Conservation (phyloP, 352 stramenopile genomes). For the Phytophthora hybrid region DNA sequence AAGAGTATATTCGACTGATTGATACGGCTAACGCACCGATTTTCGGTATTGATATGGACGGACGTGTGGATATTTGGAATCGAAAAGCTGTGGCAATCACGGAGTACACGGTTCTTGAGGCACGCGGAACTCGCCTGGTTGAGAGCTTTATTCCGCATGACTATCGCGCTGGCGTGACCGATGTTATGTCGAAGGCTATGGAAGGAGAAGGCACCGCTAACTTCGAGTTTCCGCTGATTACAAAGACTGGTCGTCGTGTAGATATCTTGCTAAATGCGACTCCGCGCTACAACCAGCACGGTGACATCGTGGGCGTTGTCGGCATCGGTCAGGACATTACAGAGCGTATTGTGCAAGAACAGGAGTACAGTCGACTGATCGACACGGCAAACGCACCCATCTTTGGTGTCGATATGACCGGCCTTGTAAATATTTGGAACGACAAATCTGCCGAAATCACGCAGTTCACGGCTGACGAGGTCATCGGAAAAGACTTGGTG, state of each 20-base stretch:
- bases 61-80: slow-evolving; percentile 92
- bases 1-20: slow-evolving; percentile 89
- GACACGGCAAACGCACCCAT: slow-evolving; percentile 91
- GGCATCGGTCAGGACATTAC: slow-evolving; percentile 89
- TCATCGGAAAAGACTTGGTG: slow-evolving; percentile 90
- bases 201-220: slow-evolving; percentile 77
- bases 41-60: slow-evolving; percentile 89
- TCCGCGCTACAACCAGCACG: slow-evolving; percentile 81
- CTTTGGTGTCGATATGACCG: slow-evolving; percentile 83
- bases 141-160: slow-evolving; percentile 91
- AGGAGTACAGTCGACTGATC: slow-evolving; percentile 88
- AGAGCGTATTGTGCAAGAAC: slow-evolving; percentile 84
- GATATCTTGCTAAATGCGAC: slow-evolving; percentile 89
- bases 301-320: slow-evolving; percentile 83
- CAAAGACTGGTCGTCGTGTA: slow-evolving; percentile 74
- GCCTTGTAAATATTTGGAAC: slow-evolving; percentile 92
- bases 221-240: slow-evolving; percentile 91
- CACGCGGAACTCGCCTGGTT: slow-evolving; percentile 87
- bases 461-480: slow-evolving; percentile 88
- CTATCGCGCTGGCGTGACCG: slow-evolving; percentile 63
- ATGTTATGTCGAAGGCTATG: slow-evolving; percentile 72
- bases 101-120: slow-evolving; percentile 91
- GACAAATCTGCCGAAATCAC: slow-evolving; percentile 91
- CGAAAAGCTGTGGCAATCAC: slow-evolving; percentile 91
- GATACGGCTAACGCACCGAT: slow-evolving; percentile 93